Evolutionary conservation across 371 early-diverging fungal genomes (phyloP).

Genomic region (Mortierella sp.): DNA sequence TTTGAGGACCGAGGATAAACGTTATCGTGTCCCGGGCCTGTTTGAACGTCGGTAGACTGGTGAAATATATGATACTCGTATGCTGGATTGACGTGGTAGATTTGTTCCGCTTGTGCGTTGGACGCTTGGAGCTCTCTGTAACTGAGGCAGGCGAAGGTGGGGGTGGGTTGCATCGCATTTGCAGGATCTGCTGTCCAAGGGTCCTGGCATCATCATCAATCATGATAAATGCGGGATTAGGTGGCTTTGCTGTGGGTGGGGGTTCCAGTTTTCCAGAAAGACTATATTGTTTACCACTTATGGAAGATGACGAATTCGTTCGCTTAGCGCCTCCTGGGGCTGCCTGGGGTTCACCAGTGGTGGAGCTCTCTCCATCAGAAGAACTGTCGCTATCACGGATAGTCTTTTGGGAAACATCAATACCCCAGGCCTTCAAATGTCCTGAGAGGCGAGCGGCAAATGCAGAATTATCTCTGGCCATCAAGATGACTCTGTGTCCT

Average conservation of each 20-base stretch:
- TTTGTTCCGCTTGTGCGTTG: slow-evolving; percentile 48
- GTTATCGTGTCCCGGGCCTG: slow-evolving; percentile 69
- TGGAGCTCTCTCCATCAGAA: background rate
- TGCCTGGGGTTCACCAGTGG: slow-evolving; percentile 22
- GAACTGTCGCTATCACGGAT: slow-evolving; percentile 30
- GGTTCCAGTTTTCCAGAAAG: slow-evolving; percentile 10
- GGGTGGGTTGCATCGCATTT: slow-evolving; percentile 57
- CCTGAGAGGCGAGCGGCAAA: slow-evolving; percentile 72
- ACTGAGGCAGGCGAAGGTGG: slow-evolving; percentile 32
- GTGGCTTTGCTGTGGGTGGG: slow-evolving; percentile 13
- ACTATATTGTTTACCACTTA: slow-evolving; percentile 30
- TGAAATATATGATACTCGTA: slow-evolving; percentile 71
- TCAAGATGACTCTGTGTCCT: slow-evolving; percentile 65
- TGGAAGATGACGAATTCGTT: slow-evolving; percentile 33
- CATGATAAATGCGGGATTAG: slow-evolving; percentile 68
- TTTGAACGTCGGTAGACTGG: slow-evolving; percentile 69
- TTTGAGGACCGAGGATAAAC: slow-evolving; percentile 39
- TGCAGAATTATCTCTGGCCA: slow-evolving; percentile 67
- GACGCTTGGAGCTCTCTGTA: slow-evolving; percentile 21
- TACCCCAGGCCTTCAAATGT: slow-evolving; percentile 70
- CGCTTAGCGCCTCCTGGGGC: slow-evolving; percentile 23
- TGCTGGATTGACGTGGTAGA: slow-evolving; percentile 58
- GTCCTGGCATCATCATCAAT: slow-evolving; percentile 72
- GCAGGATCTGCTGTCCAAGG: slow-evolving; percentile 61
- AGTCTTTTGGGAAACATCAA: slow-evolving; percentile 66